Evolutionary conservation across 192 early-diverging fungal genomes (phyloP).

Genomic region (Spizellomyces punctatus): DNA sequence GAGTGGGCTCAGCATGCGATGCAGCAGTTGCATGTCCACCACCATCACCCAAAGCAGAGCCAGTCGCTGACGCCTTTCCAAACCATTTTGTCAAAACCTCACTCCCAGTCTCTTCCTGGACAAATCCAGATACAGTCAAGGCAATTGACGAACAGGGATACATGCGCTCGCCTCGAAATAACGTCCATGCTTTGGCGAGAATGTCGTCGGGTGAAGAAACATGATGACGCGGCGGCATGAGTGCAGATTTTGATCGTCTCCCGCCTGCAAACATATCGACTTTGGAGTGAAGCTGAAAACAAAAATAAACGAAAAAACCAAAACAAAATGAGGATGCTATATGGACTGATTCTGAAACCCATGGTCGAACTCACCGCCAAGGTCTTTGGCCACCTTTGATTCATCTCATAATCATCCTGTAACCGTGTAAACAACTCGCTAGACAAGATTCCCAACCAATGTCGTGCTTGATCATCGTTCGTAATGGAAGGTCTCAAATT

Average conservation of each 20-base stretch:
- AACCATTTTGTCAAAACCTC: conserved; percentile 18
- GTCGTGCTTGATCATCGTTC: conserved; percentile 29
- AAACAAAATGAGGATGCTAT: too few species aligned
- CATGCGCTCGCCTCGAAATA: conserved; percentile 10
- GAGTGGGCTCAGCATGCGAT: not conserved
- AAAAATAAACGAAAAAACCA: too few species aligned
- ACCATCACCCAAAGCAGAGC: not conserved
- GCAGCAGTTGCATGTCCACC: not conserved
- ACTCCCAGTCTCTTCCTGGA: not conserved
- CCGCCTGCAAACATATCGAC: too few species aligned
- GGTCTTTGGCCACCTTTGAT: conserved; percentile 56
- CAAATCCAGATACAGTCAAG: not conserved
- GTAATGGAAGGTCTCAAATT: conserved; percentile 36
- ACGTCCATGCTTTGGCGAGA: not conserved
- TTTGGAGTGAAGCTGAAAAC: too few species aligned
- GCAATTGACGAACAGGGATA: conserved; percentile 24
- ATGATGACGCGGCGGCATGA: not conserved
- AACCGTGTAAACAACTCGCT: conserved; percentile 56
- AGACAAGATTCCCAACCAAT: conserved; percentile 57
- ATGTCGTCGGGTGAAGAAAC: not conserved
- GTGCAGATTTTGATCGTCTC: not conserved
- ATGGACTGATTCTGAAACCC: conserved; percentile 7
- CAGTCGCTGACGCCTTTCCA: not conserved
- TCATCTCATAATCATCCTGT: conserved; percentile 49
- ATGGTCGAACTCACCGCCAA: conserved; percentile 33